These are phyloP conservation scores for Coemansia sp. DNA, from an alignment of 192 early-diverging fungal species.

Conservation along the genomic window DNA sequence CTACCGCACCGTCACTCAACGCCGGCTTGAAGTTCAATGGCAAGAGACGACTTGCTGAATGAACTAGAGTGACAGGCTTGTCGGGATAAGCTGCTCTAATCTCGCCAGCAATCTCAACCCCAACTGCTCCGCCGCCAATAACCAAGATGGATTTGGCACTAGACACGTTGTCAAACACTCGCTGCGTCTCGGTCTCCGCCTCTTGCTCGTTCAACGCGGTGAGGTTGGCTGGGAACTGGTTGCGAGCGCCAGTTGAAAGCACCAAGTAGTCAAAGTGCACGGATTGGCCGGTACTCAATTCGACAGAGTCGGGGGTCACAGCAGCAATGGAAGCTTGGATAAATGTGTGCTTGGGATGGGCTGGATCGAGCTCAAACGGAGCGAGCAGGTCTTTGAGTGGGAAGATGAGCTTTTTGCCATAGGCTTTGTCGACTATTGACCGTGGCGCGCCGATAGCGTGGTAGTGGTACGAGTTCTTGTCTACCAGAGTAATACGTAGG, in stretches of 20 bases:
- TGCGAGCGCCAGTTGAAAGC: conserved; percentile 59
- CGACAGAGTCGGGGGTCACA: conserved; percentile 30
- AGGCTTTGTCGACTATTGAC: conserved; percentile 48
- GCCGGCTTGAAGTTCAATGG: conserved; percentile 45
- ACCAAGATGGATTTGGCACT: conserved; percentile 53
- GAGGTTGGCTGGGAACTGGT: conserved; percentile 53
- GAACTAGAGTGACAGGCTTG: conserved; percentile 52
- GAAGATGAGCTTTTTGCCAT: conserved; percentile 48
- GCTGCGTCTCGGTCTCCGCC: conserved; percentile 20
- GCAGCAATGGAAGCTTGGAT: conserved; percentile 49
- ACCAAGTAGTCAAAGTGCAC: conserved; percentile 64
- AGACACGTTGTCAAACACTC: conserved; percentile 45
- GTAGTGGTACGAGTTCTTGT: conserved; percentile 50
- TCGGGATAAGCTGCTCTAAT: conserved; percentile 48
- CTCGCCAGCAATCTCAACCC: conserved; percentile 57
- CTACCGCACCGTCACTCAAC: conserved; percentile 33
- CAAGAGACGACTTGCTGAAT: conserved; percentile 39
- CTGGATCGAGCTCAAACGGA: conserved; percentile 7
- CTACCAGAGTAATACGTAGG: conserved; percentile 51
- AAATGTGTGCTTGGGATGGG: conserved; percentile 32
- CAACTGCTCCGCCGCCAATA: conserved; percentile 68
- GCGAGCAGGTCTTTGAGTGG: conserved; percentile 44
- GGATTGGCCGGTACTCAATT: conserved; percentile 50
- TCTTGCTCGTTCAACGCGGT: conserved; percentile 19
- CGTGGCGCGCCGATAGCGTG: conserved; percentile 54